Evolutionary conservation across 2,329 filamentous ascomycete genomes (phyloP).

Genomic region (Monilinia polystroma): DNA sequence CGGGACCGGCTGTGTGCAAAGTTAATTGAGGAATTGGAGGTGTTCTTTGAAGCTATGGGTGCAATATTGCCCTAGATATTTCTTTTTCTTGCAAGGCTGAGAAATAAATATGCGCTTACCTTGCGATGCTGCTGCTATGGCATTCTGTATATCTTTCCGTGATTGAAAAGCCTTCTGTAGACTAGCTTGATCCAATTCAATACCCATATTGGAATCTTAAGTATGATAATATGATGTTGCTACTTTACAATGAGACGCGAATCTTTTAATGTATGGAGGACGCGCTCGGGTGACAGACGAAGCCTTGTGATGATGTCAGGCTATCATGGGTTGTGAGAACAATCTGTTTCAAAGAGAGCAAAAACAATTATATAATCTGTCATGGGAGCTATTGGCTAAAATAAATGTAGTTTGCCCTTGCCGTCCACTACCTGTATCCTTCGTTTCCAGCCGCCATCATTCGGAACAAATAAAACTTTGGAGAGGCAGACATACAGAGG

Average conservation of each 20-base stretch:
- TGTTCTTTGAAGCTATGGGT: background rate
- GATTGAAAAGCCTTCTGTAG: slow-evolving; percentile 38
- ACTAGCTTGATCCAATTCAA: slow-evolving; percentile 35
- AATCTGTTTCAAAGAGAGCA: background rate
- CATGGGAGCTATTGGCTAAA: background rate
- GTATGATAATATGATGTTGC: slow-evolving; percentile 12
- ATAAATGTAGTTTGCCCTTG: slow-evolving; percentile 11
- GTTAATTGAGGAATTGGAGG: background rate
- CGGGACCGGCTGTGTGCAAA: slow-evolving; percentile 31
- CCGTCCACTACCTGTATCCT: background rate
- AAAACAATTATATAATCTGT: background rate
- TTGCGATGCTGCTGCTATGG: slow-evolving; percentile 38
- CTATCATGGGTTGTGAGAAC: background rate
- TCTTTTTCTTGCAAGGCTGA: slow-evolving; percentile 22
- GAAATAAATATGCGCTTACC: slow-evolving; percentile 33
- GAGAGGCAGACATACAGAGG: background rate
- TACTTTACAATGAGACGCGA: slow-evolving; percentile 17
- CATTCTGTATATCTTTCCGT: slow-evolving; percentile 37
- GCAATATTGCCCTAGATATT: slow-evolving; percentile 4
- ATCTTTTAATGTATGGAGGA: slow-evolving; percentile 14
- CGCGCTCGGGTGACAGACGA: slow-evolving; percentile 20
- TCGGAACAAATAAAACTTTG: background rate
- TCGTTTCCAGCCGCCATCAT: background rate
- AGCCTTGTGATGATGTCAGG: slow-evolving; percentile 26
- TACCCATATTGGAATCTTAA: slow-evolving; percentile 30